These are phyloP conservation scores for Oryza glaberrima DNA, from an alignment of 176 grass and related monocot species.

Conservation along the genomic window DNA sequence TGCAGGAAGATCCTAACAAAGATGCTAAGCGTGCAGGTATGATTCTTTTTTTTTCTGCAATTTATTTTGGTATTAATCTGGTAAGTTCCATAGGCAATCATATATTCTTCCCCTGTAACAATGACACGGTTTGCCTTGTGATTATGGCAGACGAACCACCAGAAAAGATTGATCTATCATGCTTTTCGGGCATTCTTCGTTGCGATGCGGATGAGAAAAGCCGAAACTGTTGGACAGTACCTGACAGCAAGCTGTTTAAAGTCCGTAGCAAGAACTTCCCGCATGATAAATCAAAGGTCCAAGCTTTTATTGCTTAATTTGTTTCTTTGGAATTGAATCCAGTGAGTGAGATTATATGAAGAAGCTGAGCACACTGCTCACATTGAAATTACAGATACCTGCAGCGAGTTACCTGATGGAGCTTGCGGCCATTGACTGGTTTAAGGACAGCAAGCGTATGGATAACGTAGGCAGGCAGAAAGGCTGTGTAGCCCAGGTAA, in stretches of 20 bases:
- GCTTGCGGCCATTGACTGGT: conserved; percentile 86
- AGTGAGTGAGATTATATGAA: background rate
- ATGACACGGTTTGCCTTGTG: background rate
- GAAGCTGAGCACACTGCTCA: conserved; percentile 13
- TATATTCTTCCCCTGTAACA: conserved; percentile 15
- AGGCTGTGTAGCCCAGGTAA: conserved; percentile 86
- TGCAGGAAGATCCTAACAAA: conserved; percentile 57
- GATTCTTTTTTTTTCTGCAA: background rate
- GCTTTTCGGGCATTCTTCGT: conserved; percentile 72
- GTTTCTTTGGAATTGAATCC: conserved; percentile 5
- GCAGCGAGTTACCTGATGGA: conserved; percentile 84
- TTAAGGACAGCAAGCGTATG: conserved; percentile 82
- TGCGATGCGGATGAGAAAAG: conserved; percentile 67
- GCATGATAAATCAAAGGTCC: conserved; percentile 93
- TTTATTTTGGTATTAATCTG: conserved; percentile 6
- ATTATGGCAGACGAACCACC: conserved; percentile 56
- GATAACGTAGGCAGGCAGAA: conserved; percentile 76
- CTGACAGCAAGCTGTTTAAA: conserved; percentile 88
- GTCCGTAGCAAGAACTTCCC: conserved; percentile 87
- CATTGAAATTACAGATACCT: conserved; percentile 61
- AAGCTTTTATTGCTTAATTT: conserved; percentile 16
- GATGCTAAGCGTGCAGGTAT: conserved; percentile 66
- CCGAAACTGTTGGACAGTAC: conserved; percentile 85
- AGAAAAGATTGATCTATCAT: conserved; percentile 72
- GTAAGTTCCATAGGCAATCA: conserved; percentile 2